Conservation (phyloP, 345 rosid genomes). For the Eucalyptus cladocalyx region DNA sequence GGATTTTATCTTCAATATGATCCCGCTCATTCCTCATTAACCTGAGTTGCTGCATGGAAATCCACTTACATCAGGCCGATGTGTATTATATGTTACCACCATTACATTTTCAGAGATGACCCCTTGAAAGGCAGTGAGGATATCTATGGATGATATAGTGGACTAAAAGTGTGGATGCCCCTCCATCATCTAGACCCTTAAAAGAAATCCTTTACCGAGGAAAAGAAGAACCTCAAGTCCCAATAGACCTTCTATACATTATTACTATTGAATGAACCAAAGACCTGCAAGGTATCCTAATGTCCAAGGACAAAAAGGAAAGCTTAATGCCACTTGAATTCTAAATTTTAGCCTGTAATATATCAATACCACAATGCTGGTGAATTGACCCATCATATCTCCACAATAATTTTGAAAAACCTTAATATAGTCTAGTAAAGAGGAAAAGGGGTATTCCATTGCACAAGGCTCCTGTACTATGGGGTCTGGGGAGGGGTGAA, state of each 20-base stretch:
- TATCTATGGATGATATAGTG: not conserved
- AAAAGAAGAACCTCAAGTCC: not conserved
- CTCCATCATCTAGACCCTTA: not conserved
- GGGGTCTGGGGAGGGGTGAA: not conserved
- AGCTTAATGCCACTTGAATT: not conserved
- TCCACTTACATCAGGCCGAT: not conserved
- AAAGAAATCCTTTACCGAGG: not conserved
- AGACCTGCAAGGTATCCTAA: not conserved
- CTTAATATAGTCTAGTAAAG: not conserved
- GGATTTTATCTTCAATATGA: conserved; percentile 75
- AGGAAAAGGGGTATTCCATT: not conserved
- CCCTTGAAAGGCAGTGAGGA: not conserved
- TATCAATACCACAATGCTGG: not conserved
- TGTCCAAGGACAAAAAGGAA: not conserved
- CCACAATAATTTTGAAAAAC: not conserved
- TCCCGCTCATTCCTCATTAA: conserved; percentile 73
- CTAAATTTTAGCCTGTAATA: not conserved
- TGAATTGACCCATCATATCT: not conserved
- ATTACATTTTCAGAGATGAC: not conserved
- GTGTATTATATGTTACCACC: not conserved
- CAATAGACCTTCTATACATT: not conserved
- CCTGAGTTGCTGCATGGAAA: conserved; percentile 48
- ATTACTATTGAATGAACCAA: not conserved
- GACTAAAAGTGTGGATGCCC: not conserved
- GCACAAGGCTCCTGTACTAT: not conserved